A percentile compares a stretch with the other conserved stretches of the same genome.
phyloP scores from a whole-genome alignment of 2,329 filamentous ascomycete species.

The Scytalidium lignicola region DNA sequence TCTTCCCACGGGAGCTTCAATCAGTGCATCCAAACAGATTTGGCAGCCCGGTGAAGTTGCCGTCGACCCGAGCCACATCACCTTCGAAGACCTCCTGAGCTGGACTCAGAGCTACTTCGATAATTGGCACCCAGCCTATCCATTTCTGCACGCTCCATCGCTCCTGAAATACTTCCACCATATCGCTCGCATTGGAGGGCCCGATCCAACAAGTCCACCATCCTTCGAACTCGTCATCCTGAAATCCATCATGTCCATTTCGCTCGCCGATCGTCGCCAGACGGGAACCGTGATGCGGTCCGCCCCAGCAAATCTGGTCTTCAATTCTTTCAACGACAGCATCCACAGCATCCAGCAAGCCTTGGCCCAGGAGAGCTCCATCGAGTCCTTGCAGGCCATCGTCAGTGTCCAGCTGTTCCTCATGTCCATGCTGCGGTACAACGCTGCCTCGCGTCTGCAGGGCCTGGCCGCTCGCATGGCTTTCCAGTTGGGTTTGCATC shows the following conservation, averaged over 20 bases:
- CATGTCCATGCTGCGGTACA: conserved; percentile 49
- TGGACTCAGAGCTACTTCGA: conserved; percentile 52
- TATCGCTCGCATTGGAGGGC: conserved; percentile 29
- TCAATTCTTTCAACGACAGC: conserved; percentile 43
- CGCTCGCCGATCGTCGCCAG: conserved; percentile 47
- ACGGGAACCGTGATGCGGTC: conserved; percentile 15
- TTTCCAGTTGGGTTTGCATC: conserved; percentile 53
- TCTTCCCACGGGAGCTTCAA: conserved; percentile 24
- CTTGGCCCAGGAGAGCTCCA: conserved; percentile 40
- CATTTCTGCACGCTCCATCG: conserved; percentile 49
- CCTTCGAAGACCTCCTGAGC: conserved; percentile 43
- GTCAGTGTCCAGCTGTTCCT: conserved; percentile 50
- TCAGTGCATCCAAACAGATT: conserved; percentile 22
- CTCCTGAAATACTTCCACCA: conserved; percentile 42
- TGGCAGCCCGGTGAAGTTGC: conserved; percentile 34
- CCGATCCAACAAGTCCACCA: conserved; percentile 24
- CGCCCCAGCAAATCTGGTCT: conserved; percentile 40
- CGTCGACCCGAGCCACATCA: conserved; percentile 11
- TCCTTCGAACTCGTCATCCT: conserved; percentile 35
- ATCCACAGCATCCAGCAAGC: conserved; percentile 43
- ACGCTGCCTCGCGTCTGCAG: conserved; percentile 50
- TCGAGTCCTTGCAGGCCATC: conserved; percentile 44
- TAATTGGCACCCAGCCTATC: conserved; percentile 52
- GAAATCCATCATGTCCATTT: conserved; percentile 47
- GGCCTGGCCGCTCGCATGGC: conserved; percentile 50